Evolutionary conservation across 225 moss, liverwort and hornwort species (phyloP), one percentile per base, ranked within the genome.

Genomic region (Takakia lepidozioides): DNA sequence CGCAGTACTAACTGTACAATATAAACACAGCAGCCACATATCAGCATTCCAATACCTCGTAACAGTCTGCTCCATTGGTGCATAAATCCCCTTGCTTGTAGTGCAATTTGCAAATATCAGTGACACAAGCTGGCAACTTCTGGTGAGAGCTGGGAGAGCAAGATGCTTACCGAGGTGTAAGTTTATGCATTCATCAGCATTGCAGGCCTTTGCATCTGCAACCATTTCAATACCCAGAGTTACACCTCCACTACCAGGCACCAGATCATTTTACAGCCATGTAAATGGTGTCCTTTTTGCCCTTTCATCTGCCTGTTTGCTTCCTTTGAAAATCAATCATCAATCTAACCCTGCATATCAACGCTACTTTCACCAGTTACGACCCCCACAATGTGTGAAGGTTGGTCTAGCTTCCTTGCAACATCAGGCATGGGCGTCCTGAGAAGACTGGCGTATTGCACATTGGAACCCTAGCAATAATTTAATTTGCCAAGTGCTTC

Each of bases 161-260:
- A 8, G 14, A 18, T 28, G 43, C 82, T 61, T 69, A 88, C 92
- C 92, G 39, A 88, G 61, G 59, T 83, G 85, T 38, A 92, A 56
- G 37, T 70, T 77, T 29, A 92, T 68, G 27, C 79, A 66, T 61
- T 88, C 85, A 15, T 85, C 87, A 24, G 92, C 85, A 59, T 78
- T 70, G 68, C 84, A 92, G 29, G 76, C 66, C 29, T 43, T 62
- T 30, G 53, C 32, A 54, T 67, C 92, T 87, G 85, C 67, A 45
- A 26, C 30, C 21, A 4, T 43, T n/a, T 19, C 54, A 53, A 2
- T 48, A 53, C 29, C 28, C 17, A 44, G 32, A 68, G n/a, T 57
- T 42, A 39, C 24, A 63, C 32, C 23, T 19, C 63, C 7, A 56
- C 42, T 16, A 20, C 1, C 22, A 61, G 2, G 37, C 10, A 29